These are phyloP conservation scores for Trichopus zeylanicus DNA, from an alignment of 116 monocot genomes.

Conservation along the genomic window DNA sequence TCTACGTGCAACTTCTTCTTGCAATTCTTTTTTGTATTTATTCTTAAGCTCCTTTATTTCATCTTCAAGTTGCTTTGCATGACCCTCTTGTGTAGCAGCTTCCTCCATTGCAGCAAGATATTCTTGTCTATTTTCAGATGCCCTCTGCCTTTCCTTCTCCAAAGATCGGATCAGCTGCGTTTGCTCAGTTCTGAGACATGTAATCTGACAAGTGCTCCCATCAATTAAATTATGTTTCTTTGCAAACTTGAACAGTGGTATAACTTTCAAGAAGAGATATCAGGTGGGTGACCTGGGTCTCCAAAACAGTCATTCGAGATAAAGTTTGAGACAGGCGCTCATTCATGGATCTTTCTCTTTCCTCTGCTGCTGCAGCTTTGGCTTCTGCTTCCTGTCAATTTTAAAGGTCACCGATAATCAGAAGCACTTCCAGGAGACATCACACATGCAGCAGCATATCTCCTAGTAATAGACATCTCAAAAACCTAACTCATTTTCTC, in stretches of 20 bases:
- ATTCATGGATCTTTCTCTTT: constrained; percentile 70
- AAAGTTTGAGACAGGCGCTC: constrained; percentile 76
- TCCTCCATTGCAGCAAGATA: constrained; percentile 85
- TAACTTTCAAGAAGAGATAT: neutral
- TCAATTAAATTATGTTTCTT: neutral
- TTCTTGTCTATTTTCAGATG: constrained; percentile 93
- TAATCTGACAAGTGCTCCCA: constrained; percentile 41
- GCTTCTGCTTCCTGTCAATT: constrained; percentile 87
- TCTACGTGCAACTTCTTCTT: constrained; percentile 51
- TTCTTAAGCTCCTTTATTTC: constrained; percentile 74
- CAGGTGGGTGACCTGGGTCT: constrained; percentile 67
- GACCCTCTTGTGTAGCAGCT: constrained; percentile 93
- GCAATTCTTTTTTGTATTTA: constrained; percentile 70
- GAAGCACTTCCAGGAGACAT: constrained; percentile 1
- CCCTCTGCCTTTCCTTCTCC: constrained; percentile 96
- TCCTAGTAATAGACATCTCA: neutral
- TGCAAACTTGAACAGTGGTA: too few relatives aligned
- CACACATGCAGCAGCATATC: neutral
- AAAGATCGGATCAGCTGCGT: constrained; percentile 78
- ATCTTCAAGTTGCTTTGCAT: constrained; percentile 85
- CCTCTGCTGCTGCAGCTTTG: constrained; percentile 90
- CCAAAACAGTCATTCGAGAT: constrained; percentile 82
- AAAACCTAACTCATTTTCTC: neutral
- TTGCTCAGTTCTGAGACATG: constrained; percentile 92
- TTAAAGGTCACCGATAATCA: neutral